phyloP scores from a whole-genome alignment of 768 basidiomycete genomes.

The Amanita polypyramis region DNA sequence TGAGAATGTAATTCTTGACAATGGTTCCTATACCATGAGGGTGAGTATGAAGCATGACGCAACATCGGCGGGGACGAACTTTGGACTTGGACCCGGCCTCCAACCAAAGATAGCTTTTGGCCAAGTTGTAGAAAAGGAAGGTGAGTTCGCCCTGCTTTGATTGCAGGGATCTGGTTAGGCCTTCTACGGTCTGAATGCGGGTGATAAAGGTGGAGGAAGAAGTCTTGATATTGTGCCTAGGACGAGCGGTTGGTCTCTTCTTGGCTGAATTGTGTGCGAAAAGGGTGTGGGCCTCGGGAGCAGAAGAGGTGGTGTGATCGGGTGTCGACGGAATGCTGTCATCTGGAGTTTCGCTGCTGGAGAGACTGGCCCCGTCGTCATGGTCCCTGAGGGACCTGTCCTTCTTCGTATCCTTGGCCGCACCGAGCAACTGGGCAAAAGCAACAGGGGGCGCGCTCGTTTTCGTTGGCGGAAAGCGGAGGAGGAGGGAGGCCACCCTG shows the following conservation, averaged over 20 bases:
- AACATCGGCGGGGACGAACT: slow-evolving; percentile 29
- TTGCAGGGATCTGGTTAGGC: slow-evolving; percentile 57
- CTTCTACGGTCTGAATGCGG: slow-evolving; percentile 74
- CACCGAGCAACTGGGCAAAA: slow-evolving; percentile 58
- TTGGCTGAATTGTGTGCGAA: slow-evolving; percentile 53
- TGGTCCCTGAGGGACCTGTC: slow-evolving; percentile 38
- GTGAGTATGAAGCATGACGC: slow-evolving; percentile 3
- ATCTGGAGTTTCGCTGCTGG: slow-evolving; percentile 75
- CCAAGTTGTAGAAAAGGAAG: slow-evolving; percentile 82
- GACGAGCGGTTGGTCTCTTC: slow-evolving; percentile 53
- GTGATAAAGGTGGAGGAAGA: slow-evolving; percentile 91
- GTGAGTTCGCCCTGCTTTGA: slow-evolving; percentile 78
- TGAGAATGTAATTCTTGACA: slow-evolving; percentile 78
- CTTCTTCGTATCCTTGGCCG: slow-evolving; percentile 48
- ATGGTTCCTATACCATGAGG: slow-evolving; percentile 62
- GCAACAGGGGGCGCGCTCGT: slow-evolving; percentile 38
- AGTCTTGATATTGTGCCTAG: slow-evolving; percentile 87
- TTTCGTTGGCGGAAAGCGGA: slow-evolving; percentile 54
- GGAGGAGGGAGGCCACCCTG: slow-evolving; percentile 46
- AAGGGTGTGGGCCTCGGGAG: slow-evolving; percentile 39
- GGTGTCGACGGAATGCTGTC: slow-evolving; percentile 34
- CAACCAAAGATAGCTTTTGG: slow-evolving; percentile 77
- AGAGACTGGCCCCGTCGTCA: slow-evolving; percentile 63
- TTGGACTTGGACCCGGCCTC: slow-evolving; percentile 81
- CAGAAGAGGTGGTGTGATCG: slow-evolving; percentile 29